Conservation (phyloP, 75 land plant genomes). For the Sequoiadendron giganteum region DNA sequence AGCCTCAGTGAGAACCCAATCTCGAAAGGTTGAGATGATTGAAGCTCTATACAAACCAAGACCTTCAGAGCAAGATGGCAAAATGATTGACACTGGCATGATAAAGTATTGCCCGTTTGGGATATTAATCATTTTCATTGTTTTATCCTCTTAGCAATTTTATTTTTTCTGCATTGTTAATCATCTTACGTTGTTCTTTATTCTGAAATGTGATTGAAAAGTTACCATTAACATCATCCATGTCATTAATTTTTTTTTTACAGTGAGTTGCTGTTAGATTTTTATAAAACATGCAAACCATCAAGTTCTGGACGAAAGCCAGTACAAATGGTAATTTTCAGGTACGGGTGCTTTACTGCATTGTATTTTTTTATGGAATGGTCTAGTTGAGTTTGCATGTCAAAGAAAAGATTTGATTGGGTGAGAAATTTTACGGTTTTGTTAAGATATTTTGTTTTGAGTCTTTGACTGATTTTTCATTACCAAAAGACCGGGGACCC, state of each 20-base stretch:
- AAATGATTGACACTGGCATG: not conserved
- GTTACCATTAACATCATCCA: not conserved
- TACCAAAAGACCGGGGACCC: too few relatives aligned
- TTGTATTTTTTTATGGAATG: not conserved
- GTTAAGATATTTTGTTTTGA: too few relatives aligned
- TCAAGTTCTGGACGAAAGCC: conserved; percentile 43
- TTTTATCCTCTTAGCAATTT: not conserved
- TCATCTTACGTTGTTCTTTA: not conserved
- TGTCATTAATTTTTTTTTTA: not conserved
- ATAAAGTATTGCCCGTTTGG: not conserved
- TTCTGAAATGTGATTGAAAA: not conserved
- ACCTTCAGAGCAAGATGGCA: not conserved
- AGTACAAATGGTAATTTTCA: conserved; percentile 74
- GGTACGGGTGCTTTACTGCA: conserved; percentile 30
- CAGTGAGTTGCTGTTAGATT: conserved; percentile 75
- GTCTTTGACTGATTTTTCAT: too few relatives aligned
- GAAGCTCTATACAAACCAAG: conserved; percentile 57
- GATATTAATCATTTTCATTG: not conserved
- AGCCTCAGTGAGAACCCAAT: conserved; percentile 76
- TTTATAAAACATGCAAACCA: conserved; percentile 31
- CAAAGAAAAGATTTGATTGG: not conserved
- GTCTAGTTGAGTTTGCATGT: not conserved
- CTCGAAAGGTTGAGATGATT: conserved; percentile 85
- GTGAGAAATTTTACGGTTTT: too few relatives aligned
- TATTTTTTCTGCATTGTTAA: not conserved